Conservation (phyloP, 1,284 basidiomycete genomes). For the Trametes sp. region DNA sequence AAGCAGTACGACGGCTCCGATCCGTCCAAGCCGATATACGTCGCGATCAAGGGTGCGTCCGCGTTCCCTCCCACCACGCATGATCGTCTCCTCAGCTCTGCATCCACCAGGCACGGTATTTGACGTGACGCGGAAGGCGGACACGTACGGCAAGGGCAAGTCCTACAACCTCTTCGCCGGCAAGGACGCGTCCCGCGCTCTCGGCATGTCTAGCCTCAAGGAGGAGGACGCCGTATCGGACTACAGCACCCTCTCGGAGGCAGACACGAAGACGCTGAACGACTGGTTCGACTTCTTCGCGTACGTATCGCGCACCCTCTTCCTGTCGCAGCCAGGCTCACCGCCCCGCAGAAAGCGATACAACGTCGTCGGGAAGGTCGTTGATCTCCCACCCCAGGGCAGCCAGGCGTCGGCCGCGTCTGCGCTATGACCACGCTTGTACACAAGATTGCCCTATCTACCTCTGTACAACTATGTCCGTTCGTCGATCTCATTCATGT, state of each 20-base stretch:
- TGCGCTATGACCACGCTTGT: constrained; percentile 2
- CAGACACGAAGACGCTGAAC: constrained; percentile 85
- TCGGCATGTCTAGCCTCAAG: constrained; percentile 90
- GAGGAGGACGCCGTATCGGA: constrained; percentile 90
- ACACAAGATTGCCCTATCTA: not conserved
- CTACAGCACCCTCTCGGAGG: constrained; percentile 79
- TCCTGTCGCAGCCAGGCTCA: constrained; percentile 1
- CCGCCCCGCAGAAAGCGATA: constrained; percentile 71
- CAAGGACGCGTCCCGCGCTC: constrained; percentile 87
- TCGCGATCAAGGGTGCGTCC: constrained; percentile 83
- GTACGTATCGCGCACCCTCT: constrained; percentile 48
- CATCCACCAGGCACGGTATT: constrained; percentile 73
- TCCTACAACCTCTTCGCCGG: constrained; percentile 85
- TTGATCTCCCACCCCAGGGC: constrained; percentile 48
- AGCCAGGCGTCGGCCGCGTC: constrained; percentile 3
- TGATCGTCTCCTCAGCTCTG: not conserved
- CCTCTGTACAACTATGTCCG: constrained; percentile 1
- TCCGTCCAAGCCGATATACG: constrained; percentile 76
- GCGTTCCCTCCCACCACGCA: constrained; percentile 3
- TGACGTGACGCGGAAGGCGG: constrained; percentile 82
- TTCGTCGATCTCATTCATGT: not conserved
- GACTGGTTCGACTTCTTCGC: constrained; percentile 89
- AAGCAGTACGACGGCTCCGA: constrained; percentile 75
- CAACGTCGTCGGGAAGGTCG: constrained; percentile 79
- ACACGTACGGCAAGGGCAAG: constrained; percentile 81